phyloP scores from a whole-genome alignment of 164 flowering plant species.

The Vitis vinifera region ASM3070453v1 NC_081805.1:8075001-8075500 shows the following conservation, averaged over 20 bases:
- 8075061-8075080: conserved; percentile 10
- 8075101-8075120: conserved; percentile 92
- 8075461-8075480: background rate
- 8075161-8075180: background rate
- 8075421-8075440: conserved; percentile 70
- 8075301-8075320: conserved; percentile 82
- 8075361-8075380: conserved; percentile 90
- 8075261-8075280: conserved; percentile 61
- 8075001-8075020: background rate
- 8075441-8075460: conserved; percentile 61
- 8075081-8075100: conserved; percentile 5
- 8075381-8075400: conserved; percentile 97
- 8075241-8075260: conserved; percentile 80
- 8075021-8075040: background rate
- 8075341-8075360: conserved; percentile 48
- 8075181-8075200: background rate
- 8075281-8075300: conserved; percentile 80
- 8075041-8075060: background rate
- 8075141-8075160: background rate
- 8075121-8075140: conserved; percentile 58
- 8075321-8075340: conserved; percentile 57
- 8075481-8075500: background rate
- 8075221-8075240: conserved; percentile 55
- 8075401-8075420: conserved; percentile 72
- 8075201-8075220: background rate